Conservation (phyloP, 192 early-diverging fungal genomes). For the Martensiomyces pterosporus region DNA sequence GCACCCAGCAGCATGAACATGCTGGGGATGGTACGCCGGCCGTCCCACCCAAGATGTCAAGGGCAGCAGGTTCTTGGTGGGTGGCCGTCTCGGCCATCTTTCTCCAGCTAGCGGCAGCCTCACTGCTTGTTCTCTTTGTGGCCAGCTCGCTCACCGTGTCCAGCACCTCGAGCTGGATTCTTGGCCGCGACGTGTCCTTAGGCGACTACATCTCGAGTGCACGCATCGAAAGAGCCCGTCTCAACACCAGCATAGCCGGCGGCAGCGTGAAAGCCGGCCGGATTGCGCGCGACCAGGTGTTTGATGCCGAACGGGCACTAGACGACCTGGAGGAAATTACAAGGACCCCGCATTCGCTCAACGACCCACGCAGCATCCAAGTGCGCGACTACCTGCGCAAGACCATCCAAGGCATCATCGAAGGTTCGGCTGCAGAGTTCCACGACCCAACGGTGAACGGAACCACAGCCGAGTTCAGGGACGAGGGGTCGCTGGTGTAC, state of each 20-base stretch:
- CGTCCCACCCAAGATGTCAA: too few species aligned
- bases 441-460: conserved; percentile 27
- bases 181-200: conserved; percentile 6
- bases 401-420: conserved; percentile 23
- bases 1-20: too few species aligned
- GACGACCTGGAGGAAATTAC: conserved; percentile 29
- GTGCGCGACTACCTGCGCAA: conserved; percentile 42
- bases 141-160: conserved; percentile 16
- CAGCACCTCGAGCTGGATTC: conserved; percentile 9
- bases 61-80: conserved; percentile 4
- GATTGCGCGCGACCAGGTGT: conserved; percentile 1
- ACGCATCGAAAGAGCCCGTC: not conserved
- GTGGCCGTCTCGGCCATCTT: conserved; percentile 2
- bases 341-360: conserved; percentile 47
- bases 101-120: conserved; percentile 16
- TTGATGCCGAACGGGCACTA: conserved; percentile 41
- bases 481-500: conserved; percentile 26
- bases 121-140: conserved; percentile 19
- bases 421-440: conserved; percentile 16
- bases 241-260: not conserved
- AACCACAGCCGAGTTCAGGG: conserved; percentile 25
- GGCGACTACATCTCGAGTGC: not conserved
- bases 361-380: conserved; percentile 40
- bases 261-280: not conserved
- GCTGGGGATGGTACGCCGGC: too few species aligned